Evolutionary conservation across 305 asterid genomes (phyloP).

Genomic region (Fraxinus ornus): DNA sequence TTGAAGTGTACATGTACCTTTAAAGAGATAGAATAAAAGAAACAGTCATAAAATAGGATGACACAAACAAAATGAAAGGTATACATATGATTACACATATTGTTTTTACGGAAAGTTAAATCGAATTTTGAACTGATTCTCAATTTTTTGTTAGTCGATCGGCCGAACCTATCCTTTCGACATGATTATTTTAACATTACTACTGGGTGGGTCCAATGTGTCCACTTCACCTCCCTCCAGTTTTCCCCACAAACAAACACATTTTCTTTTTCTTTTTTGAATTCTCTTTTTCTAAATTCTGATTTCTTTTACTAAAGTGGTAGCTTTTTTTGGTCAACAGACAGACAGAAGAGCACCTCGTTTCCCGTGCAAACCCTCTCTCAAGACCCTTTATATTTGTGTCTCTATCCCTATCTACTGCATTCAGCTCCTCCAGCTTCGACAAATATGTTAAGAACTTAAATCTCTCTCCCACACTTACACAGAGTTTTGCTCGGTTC

Average conservation of each 20-base stretch:
- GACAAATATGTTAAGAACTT: neutral
- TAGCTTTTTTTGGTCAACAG: slow-evolving; percentile 23
- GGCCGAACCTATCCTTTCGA: neutral
- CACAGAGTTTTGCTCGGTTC: slow-evolving; percentile 45
- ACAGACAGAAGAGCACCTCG: slow-evolving; percentile 39
- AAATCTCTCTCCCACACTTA: slow-evolving; percentile 19
- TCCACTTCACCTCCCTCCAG: slow-evolving; percentile 30
- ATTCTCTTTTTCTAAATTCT: neutral
- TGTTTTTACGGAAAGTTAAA: neutral
- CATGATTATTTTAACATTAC: neutral
- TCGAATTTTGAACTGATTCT: neutral
- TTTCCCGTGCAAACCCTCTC: slow-evolving; percentile 25
- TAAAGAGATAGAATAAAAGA: neutral
- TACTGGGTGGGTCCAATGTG: slow-evolving; percentile 3
- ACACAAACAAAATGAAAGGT: neutral
- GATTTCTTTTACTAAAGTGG: neutral
- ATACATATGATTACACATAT: no score
- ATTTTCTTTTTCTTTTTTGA: neutral
- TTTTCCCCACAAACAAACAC: slow-evolving; percentile 39
- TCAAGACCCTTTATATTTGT: slow-evolving; percentile 28
- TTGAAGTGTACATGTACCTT: neutral
- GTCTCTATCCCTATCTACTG: neutral
- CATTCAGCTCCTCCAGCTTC: slow-evolving; percentile 23
- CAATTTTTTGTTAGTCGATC: neutral
- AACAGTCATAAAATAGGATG: neutral